Base-by-base conservation (phyloP, 139 green algal genomes). In the Mesotaenium endlicherianum region DNA sequence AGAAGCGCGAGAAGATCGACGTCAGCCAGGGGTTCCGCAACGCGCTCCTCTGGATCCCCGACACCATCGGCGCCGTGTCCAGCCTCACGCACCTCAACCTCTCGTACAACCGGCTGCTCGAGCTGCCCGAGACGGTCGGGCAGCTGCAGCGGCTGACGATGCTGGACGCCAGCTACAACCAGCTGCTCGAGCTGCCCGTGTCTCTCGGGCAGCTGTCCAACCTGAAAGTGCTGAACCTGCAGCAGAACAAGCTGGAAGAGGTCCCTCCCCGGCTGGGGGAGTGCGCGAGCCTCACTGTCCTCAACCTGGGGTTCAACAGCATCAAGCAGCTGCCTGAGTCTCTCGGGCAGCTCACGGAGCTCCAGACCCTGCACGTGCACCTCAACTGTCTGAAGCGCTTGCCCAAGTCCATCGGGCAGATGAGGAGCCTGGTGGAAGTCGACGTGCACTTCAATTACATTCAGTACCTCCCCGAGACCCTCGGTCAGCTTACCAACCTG, bases 171-270 rank as follows among this genome's bases (percentile, higher is more conserved):
- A 38, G 38, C 36, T 71, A 34, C 45, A 86, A 86, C 69, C 39
- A 81, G 30, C 70, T 86, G 5, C 39, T 47, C 30, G 50, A 80
- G 45, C 45, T 86, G 69, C 80, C 80, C 30, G 45, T 47, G 41
- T 76, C 80, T 0, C 69, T 86, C 50, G 80, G 80, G 30, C 50
- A 70, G 26, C 72, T 86, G 41, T n/a, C 43, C 20, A 42, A 77
- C 34, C 69, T 86, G 11, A 20, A 17, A 11, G 41, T 43, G 70
- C 80, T 86, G n/a, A 31, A 85, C 42, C 38, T 86, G 34, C 71
- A 86, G 20, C 40, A 81, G 40, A 86, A 86, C 80, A 55, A 72
- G 34, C 34, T 86, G 30, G 71, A 82, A 1, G 80, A 86, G 72
- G 16, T 86, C 0, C 80, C 80, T 26, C n/a, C 34, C 41, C 44